Conservation (phyloP, 192 early-diverging fungal species). For the Martensiomyces pterosporus region DNA sequence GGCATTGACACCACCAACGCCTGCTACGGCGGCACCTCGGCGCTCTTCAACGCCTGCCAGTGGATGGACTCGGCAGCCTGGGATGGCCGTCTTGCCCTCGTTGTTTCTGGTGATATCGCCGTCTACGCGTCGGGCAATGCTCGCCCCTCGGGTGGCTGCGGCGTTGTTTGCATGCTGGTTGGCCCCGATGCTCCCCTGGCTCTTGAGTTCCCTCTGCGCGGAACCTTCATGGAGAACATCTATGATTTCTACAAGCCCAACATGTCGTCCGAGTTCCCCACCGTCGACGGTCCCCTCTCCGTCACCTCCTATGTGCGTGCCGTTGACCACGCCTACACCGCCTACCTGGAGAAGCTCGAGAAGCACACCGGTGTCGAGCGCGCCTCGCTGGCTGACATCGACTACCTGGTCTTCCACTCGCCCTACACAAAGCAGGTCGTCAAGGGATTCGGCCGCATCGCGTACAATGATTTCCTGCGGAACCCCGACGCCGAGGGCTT, state of each 20-base stretch:
- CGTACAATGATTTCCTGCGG: conserved; percentile 88
- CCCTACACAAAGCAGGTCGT: conserved; percentile 97
- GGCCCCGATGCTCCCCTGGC: conserved; percentile 92
- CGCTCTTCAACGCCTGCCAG: conserved; percentile 96
- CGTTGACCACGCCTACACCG: conserved; percentile 82
- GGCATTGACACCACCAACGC: conserved; percentile 99
- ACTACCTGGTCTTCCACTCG: conserved; percentile 91
- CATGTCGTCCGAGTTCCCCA: conserved; percentile 94
- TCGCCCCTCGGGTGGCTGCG: conserved; percentile 91
- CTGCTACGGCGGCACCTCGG: conserved; percentile 97
- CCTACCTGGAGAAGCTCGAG: conserved; percentile 75
- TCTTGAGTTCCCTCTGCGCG: conserved; percentile 81
- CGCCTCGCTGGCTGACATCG: conserved; percentile 54
- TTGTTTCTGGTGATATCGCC: conserved; percentile 94
- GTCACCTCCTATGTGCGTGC: conserved; percentile 89
- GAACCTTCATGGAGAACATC: conserved; percentile 93
- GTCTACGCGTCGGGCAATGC: conserved; percentile 90
- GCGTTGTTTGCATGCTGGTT: conserved; percentile 85
- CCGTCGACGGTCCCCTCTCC: conserved; percentile 93
- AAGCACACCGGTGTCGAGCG: conserved; percentile 22
- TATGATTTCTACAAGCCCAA: conserved; percentile 99
- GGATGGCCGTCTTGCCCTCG: conserved; percentile 90
- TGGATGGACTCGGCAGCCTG: conserved; percentile 93
- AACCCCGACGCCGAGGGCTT: conserved; percentile 63
- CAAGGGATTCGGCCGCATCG: conserved; percentile 89